Evolutionary conservation across 1,139 yeast genomes (phyloP).

Genomic region (Diutina rugosa): DNA sequence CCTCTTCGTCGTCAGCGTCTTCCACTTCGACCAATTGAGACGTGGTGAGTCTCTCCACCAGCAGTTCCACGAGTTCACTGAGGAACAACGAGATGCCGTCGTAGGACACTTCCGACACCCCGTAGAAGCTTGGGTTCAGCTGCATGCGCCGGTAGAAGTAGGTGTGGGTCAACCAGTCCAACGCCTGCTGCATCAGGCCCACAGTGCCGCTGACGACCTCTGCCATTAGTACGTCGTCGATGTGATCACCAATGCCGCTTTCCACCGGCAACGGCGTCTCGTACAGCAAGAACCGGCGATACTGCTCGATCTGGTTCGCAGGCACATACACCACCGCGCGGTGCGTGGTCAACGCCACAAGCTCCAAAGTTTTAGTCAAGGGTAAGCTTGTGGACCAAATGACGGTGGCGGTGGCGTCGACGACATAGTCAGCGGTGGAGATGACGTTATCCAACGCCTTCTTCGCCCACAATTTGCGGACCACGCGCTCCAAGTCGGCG

Average conservation of each 20-base stretch:
- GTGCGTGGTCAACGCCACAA: neutral
- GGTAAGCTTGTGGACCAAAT: neutral
- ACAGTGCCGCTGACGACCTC: constrained; percentile 64
- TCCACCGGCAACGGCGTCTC: constrained; percentile 61
- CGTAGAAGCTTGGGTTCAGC: constrained; percentile 82
- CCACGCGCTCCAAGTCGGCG: neutral
- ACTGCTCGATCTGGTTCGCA: constrained; percentile 44
- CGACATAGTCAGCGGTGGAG: neutral
- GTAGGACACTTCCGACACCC: constrained; percentile 49
- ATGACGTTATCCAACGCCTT: neutral
- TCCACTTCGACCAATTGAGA: constrained; percentile 52
- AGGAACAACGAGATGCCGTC: constrained; percentile 67
- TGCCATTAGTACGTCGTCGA: constrained; percentile 57
- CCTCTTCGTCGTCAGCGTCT: constrained; percentile 23
- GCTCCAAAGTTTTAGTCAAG: neutral
- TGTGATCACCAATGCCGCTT: constrained; percentile 44
- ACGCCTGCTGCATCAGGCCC: constrained; percentile 65
- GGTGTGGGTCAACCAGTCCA: constrained; percentile 83
- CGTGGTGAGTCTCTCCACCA: constrained; percentile 50
- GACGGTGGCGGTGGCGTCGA: neutral
- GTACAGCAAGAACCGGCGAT: constrained; percentile 56
- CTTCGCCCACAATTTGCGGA: neutral
- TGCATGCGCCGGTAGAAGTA: constrained; percentile 72
- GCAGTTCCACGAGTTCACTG: constrained; percentile 72
- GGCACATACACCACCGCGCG: constrained; percentile 9